Percentiles rank a stretch among this genome's conserved stretches.
phyloP scores from a whole-genome alignment of 1,284 basidiomycete species.

The Cerrena zonata region DNA sequence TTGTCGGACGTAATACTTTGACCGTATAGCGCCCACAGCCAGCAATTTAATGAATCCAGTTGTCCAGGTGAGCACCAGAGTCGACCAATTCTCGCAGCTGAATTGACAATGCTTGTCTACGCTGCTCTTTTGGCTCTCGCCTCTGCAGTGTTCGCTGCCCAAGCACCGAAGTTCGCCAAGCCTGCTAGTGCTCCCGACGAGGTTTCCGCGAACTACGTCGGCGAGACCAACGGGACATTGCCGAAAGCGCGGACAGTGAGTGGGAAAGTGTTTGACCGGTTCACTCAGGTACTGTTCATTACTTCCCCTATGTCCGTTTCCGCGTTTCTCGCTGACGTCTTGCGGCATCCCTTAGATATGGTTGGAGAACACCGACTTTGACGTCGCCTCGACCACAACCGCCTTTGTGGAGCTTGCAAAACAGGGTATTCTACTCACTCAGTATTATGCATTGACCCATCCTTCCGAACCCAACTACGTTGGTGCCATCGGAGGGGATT shows the following conservation, averaged over 20 bases:
- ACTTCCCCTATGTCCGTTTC: background rate
- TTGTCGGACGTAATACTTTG: too few species aligned
- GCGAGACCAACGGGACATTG: slow-evolving; percentile 36
- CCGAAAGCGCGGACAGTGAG: slow-evolving; percentile 30
- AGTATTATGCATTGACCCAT: slow-evolving; percentile 57
- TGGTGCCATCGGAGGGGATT: slow-evolving; percentile 47
- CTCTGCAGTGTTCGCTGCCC: slow-evolving; percentile 20
- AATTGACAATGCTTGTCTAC: slow-evolving; percentile 1
- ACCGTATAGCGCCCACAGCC: background rate
- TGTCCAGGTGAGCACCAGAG: background rate
- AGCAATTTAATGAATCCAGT: background rate
- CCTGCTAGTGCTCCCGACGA: slow-evolving; percentile 32
- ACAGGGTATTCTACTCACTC: slow-evolving; percentile 47
- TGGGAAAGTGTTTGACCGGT: slow-evolving; percentile 42
- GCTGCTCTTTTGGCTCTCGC: slow-evolving; percentile 13
- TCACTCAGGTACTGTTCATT: slow-evolving; percentile 31
- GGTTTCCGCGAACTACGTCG: slow-evolving; percentile 33
- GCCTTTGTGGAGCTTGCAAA: slow-evolving; percentile 45
- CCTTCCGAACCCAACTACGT: slow-evolving; percentile 62
- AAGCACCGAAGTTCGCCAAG: slow-evolving; percentile 34
- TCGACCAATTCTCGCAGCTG: slow-evolving; percentile 3
- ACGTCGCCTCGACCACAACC: slow-evolving; percentile 23
- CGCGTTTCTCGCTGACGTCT: background rate
- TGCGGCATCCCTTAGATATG: slow-evolving; percentile 21
- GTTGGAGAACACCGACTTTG: slow-evolving; percentile 45